Conservation (phyloP, 768 basidiomycete species). For the Mycena kentingensis region DNA sequence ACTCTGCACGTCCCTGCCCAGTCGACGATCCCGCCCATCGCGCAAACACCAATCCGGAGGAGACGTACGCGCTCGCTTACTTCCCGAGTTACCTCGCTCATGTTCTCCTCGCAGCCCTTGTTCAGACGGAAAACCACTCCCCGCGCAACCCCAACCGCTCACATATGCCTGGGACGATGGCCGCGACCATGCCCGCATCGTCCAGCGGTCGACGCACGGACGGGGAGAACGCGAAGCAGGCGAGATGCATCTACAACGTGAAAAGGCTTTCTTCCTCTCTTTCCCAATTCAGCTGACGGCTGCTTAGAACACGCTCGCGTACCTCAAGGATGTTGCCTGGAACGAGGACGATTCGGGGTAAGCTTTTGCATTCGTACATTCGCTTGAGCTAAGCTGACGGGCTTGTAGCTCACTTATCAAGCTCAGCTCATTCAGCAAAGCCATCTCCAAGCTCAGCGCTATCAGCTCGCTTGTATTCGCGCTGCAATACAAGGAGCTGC, state of each 20-base stretch:
- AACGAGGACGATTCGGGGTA: neutral
- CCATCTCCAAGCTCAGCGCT: neutral
- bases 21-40: neutral
- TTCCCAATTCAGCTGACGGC: neutral
- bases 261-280: neutral
- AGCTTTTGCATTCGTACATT: no score
- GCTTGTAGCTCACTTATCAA: neutral
- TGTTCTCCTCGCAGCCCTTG: neutral
- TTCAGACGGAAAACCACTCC: neutral
- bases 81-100: neutral
- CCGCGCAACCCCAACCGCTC: neutral
- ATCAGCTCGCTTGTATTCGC: neutral
- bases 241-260: neutral
- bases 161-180: neutral
- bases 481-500: neutral
- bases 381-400: no score
- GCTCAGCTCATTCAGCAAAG: slow-evolving; percentile 4
- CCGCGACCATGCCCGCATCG: neutral
- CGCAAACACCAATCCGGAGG: neutral
- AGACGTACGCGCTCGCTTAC: neutral
- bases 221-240: neutral
- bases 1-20: no score
- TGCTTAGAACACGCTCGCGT: neutral
- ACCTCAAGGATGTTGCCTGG: slow-evolving; percentile 1
- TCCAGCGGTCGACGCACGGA: neutral